These are phyloP conservation scores for Euclidium syriacum DNA, from an alignment of 345 rosid species.

Conservation along the genomic window DNA sequence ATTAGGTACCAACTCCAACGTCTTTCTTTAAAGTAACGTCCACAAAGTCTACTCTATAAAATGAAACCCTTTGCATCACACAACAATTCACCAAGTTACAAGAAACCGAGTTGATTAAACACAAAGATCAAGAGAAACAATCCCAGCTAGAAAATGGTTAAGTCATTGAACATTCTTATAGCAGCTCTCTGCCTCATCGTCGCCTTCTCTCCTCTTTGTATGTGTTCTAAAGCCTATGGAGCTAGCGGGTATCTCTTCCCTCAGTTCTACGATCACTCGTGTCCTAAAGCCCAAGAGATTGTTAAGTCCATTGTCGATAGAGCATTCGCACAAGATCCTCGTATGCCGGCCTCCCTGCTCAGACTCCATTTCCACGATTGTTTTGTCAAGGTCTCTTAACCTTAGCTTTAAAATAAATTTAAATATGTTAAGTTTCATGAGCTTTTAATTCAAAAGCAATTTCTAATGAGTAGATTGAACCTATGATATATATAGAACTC, in stretches of 20 bases:
- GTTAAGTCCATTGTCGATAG: conserved; percentile 49
- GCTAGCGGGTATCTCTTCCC: conserved; percentile 45
- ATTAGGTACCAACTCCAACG: conserved; percentile 40
- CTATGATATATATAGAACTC: no score
- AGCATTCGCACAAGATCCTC: conserved; percentile 48
- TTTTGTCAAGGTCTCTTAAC: conserved; percentile 54
- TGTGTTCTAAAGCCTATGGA: conserved; percentile 32
- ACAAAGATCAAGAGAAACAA: conserved; percentile 15
- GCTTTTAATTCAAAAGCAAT: no score
- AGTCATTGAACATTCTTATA: conserved; percentile 25
- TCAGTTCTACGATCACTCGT: conserved; percentile 61
- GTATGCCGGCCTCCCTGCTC: conserved; percentile 76
- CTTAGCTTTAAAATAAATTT: no score
- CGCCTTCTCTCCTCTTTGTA: conserved; percentile 45
- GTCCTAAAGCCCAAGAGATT: conserved; percentile 57
- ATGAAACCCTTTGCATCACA: conserved; percentile 7
- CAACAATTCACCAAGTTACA: conserved; percentile 16
- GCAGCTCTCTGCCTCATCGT: conserved; percentile 32
- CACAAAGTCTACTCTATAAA: conserved; percentile 33
- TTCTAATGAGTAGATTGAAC: no score
- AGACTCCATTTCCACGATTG: conserved; percentile 84
- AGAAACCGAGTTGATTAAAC: conserved; percentile 10
- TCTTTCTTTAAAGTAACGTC: conserved; percentile 22
- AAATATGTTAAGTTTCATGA: no score
- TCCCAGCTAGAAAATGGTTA: conserved; percentile 32